Evolutionary conservation across 1,284 basidiomycete species (phyloP).

Genomic region (Pseudozyma hubeiensis): DNA sequence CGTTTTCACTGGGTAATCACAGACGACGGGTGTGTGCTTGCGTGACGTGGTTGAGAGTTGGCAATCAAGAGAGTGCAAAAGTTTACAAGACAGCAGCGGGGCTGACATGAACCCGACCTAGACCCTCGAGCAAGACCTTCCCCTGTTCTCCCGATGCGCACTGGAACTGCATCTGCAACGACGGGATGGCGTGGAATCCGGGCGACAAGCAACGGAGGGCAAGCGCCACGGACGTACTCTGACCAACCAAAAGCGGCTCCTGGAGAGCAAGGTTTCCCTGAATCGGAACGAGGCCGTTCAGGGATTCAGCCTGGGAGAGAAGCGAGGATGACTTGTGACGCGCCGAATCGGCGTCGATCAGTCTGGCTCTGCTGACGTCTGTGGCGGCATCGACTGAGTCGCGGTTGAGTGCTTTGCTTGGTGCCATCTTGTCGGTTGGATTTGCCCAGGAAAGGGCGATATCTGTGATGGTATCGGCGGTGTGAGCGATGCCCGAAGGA

Average conservation of each 20-base stretch:
- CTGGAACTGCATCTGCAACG: conserved; percentile 10
- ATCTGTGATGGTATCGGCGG: conserved; percentile 9
- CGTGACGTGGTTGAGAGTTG: neutral
- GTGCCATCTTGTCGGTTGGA: neutral
- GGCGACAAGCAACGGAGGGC: conserved; percentile 26
- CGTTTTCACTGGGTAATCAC: neutral
- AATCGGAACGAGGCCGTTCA: conserved; percentile 19
- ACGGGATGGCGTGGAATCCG: conserved; percentile 19
- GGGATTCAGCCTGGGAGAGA: conserved; percentile 10
- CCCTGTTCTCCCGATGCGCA: neutral
- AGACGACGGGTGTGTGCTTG: neutral
- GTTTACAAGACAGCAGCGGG: conserved; percentile 26
- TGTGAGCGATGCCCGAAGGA: neutral
- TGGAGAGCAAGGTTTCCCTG: conserved; percentile 10
- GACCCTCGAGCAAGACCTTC: conserved; percentile 7
- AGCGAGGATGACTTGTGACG: conserved; percentile 12
- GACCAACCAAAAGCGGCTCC: conserved; percentile 1
- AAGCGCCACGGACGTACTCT: conserved; percentile 14
- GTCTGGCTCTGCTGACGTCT: conserved; percentile 1
- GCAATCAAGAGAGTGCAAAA: neutral
- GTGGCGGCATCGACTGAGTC: conserved; percentile 16
- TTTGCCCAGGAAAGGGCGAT: conserved; percentile 14
- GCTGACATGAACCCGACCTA: conserved; percentile 22
- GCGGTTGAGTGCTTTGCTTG: neutral
- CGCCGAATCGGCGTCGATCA: conserved; percentile 31